phyloP scores from a whole-genome alignment of 306 rosid species.

The Fagus crenata region DNA sequence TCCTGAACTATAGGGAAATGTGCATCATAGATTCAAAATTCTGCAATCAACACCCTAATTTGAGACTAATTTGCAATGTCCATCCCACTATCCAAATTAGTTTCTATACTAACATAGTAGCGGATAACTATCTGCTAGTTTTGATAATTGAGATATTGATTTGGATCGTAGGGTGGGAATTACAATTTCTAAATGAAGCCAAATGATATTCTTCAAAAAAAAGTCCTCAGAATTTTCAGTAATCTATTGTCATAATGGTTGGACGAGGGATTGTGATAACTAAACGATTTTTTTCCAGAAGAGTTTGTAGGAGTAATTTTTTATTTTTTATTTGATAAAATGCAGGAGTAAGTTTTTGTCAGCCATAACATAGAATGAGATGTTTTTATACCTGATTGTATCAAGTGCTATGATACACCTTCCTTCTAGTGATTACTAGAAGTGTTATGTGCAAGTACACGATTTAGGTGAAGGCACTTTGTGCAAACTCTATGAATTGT shows the following conservation, averaged over 20 bases:
- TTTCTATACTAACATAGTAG: no score
- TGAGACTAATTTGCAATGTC: no score
- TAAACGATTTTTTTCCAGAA: neutral
- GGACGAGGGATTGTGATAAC: neutral
- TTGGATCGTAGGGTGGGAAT: no score
- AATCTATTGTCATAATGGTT: neutral
- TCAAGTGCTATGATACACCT: neutral
- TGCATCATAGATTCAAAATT: no score
- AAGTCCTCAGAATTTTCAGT: neutral
- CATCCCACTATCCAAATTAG: no score
- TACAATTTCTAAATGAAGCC: neutral
- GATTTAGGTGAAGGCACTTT: no score
- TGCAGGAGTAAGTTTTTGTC: neutral
- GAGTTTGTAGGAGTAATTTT: neutral
- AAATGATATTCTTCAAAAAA: neutral
- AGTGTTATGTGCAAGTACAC: no score
- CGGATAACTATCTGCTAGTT: no score
- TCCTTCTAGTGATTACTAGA: neutral
- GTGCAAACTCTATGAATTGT: neutral
- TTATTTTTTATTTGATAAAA: no score
- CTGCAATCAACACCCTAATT: no score
- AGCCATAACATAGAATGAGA: neutral
- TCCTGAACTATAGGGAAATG: no score
- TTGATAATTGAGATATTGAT: no score
- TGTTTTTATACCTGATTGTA: neutral